These are phyloP conservation scores for Tetracladium maxilliforme DNA, from an alignment of 2,329 filamentous ascomycete genomes.

Conservation along the genomic window DNA sequence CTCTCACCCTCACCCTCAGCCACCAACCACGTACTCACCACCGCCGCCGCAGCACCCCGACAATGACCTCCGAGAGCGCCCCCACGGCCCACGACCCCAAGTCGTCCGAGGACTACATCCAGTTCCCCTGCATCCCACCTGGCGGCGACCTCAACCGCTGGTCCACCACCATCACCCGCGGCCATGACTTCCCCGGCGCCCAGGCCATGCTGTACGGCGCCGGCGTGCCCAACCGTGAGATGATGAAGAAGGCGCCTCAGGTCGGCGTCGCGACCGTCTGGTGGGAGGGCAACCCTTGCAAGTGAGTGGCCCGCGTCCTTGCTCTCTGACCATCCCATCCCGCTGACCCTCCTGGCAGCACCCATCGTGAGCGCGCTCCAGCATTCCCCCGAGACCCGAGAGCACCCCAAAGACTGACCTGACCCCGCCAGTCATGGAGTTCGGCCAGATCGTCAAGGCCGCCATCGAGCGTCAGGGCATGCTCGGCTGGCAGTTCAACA, in stretches of 20 bases:
- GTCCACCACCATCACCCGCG: conserved; percentile 68
- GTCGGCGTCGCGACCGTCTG: conserved; percentile 85
- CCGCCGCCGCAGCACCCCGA: too few relatives aligned
- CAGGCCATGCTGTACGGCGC: conserved; percentile 96
- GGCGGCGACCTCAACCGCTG: conserved; percentile 59
- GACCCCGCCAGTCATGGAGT: conserved; percentile 55
- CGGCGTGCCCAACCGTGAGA: conserved; percentile 66
- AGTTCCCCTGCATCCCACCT: conserved; percentile 12
- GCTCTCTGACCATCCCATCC: too few relatives aligned
- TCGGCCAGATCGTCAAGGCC: conserved; percentile 78
- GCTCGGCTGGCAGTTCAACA: conserved; percentile 92
- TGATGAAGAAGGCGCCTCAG: conserved; percentile 83
- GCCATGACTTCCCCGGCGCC: conserved; percentile 82
- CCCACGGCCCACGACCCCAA: too few relatives aligned
- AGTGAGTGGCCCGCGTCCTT: conserved; percentile 38
- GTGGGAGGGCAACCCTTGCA: conserved; percentile 98
- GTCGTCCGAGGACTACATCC: conserved; percentile 13
- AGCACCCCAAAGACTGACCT: conserved; percentile 1
- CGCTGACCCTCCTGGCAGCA: too few relatives aligned
- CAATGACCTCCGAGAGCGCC: too few relatives aligned
- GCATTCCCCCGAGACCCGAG: too few relatives aligned
- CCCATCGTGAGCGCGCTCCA: conserved; percentile 21
- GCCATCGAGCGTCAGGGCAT: conserved; percentile 69
- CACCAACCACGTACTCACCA: too few relatives aligned
- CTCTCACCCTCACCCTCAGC: too few relatives aligned